A percentile compares a stretch with the other conserved stretches of the same genome.
Conservation (phyloP, 495 filamentous ascomycete genomes). For the Trichoderma erinaceum region DNA sequence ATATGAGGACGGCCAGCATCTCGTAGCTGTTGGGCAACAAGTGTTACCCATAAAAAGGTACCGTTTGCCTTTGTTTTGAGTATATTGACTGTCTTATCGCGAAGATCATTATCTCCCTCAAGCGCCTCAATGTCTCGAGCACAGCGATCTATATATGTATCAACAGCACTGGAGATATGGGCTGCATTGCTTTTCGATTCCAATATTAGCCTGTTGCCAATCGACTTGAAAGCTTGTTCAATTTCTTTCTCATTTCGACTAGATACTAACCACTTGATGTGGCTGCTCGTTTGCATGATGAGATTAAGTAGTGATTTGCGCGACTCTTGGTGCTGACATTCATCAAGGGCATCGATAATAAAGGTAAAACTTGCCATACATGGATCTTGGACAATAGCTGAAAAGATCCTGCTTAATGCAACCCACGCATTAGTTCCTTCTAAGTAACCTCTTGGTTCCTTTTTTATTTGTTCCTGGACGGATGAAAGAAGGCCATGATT, state of each 20-base stretch:
- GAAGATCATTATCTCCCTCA: background rate
- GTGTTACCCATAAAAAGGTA: slow-evolving; percentile 29
- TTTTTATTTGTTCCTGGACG: slow-evolving; percentile 27
- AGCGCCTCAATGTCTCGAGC: background rate
- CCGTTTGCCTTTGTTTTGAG: slow-evolving; percentile 22
- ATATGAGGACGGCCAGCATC: background rate
- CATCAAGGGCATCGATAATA: slow-evolving; percentile 41
- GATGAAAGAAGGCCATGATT: slow-evolving; percentile 29
- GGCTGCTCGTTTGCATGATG: background rate
- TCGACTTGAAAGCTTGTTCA: background rate
- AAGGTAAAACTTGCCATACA: slow-evolving; percentile 16
- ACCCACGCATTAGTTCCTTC: slow-evolving; percentile 28
- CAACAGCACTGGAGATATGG: background rate
- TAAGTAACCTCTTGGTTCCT: slow-evolving; percentile 25
- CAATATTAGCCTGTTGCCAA: background rate
- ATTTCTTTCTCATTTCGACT: background rate
- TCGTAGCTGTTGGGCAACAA: slow-evolving; percentile 22
- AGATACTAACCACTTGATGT: background rate
- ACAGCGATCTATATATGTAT: background rate
- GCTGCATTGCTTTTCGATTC: background rate
- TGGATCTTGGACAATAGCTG: slow-evolving; percentile 27
- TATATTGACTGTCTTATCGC: slow-evolving; percentile 17
- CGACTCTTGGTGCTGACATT: slow-evolving; percentile 25
- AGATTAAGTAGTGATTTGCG: background rate
- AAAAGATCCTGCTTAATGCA: slow-evolving; percentile 29